phyloP scores from a whole-genome alignment of 768 basidiomycete species.

The Tylopilus subfusipes region DNA sequence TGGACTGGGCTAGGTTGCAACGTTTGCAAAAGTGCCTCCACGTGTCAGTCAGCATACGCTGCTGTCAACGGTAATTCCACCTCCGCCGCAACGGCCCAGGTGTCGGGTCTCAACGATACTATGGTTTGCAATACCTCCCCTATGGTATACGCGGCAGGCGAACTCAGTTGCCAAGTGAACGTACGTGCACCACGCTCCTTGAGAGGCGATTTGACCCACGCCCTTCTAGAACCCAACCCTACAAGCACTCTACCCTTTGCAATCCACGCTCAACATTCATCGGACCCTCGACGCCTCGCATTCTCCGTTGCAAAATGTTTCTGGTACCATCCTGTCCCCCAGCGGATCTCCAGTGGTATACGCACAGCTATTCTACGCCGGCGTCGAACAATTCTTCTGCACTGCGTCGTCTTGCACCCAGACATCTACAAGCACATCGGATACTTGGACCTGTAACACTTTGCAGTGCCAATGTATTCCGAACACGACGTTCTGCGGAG shows the following conservation, averaged over 20 bases:
- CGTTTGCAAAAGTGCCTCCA: slow-evolving; percentile 64
- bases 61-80: slow-evolving; percentile 38
- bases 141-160: slow-evolving; percentile 70
- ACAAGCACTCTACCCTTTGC: slow-evolving; percentile 67
- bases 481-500: slow-evolving; percentile 76
- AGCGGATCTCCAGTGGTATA: slow-evolving; percentile 56
- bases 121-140: slow-evolving; percentile 70
- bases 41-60: slow-evolving; percentile 65
- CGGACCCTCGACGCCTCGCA: slow-evolving; percentile 67
- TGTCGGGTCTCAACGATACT: slow-evolving; percentile 51
- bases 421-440: slow-evolving; percentile 38
- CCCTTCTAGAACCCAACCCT: slow-evolving; percentile 73
- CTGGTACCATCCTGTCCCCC: slow-evolving; percentile 34
- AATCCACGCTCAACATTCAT: slow-evolving; percentile 72
- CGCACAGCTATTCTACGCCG: slow-evolving; percentile 74
- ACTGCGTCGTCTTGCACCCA: slow-evolving; percentile 68
- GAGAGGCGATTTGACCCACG: not conserved
- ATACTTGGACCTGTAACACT: slow-evolving; percentile 67
- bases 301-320: slow-evolving; percentile 50
- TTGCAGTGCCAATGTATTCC: slow-evolving; percentile 72
- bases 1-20: slow-evolving; percentile 82
- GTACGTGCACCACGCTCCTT: slow-evolving; percentile 45
- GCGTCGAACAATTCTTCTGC: slow-evolving; percentile 89
- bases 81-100: slow-evolving; percentile 25
- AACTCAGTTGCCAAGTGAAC: slow-evolving; percentile 81